Conservation (phyloP, 768 basidiomycete species). For the Sistotremastrum suecicum region DNA sequence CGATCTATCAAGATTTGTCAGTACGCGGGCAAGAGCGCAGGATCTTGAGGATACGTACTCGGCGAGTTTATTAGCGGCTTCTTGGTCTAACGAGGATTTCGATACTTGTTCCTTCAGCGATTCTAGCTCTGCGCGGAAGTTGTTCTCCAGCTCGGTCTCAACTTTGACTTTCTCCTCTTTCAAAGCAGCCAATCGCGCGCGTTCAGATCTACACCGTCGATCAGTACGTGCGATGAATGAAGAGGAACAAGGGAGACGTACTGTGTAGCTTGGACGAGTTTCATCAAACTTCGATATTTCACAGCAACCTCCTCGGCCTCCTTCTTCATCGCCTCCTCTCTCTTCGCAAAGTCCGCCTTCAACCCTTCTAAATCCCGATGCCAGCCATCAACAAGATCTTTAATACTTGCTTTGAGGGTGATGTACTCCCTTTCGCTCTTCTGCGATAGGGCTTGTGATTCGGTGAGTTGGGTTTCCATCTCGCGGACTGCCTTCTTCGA, state of each 20-base stretch:
- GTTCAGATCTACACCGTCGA: slow-evolving; percentile 30
- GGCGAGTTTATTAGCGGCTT: slow-evolving; percentile 45
- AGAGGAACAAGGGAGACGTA: slow-evolving; percentile 22
- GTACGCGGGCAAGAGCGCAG: no score
- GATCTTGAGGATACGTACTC: slow-evolving; percentile 26
- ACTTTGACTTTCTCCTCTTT: slow-evolving; percentile 5
- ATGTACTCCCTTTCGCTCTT: slow-evolving; percentile 77
- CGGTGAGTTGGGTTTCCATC: slow-evolving; percentile 60
- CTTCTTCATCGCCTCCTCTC: slow-evolving; percentile 52
- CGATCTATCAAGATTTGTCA: no score
- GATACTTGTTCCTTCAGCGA: slow-evolving; percentile 39
- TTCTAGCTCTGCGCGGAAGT: slow-evolving; percentile 43
- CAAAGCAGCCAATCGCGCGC: neutral
- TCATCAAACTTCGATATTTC: slow-evolving; percentile 53
- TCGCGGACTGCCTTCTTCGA: slow-evolving; percentile 68
- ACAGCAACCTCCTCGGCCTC: slow-evolving; percentile 57
- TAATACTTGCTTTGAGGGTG: slow-evolving; percentile 63
- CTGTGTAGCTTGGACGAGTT: slow-evolving; percentile 45
- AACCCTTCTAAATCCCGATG: slow-evolving; percentile 60
- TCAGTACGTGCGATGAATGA: slow-evolving; percentile 31
- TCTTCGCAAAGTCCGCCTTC: slow-evolving; percentile 56
- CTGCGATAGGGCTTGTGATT: slow-evolving; percentile 63
- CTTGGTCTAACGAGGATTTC: slow-evolving; percentile 37
- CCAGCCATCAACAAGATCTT: slow-evolving; percentile 58
- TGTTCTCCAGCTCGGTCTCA: slow-evolving; percentile 43